A percentile compares a stretch with the other conserved stretches of the same genome.
Evolutionary conservation across 2,329 filamentous ascomycete genomes (phyloP).

Genomic region (Aspergillus ibericus): DNA sequence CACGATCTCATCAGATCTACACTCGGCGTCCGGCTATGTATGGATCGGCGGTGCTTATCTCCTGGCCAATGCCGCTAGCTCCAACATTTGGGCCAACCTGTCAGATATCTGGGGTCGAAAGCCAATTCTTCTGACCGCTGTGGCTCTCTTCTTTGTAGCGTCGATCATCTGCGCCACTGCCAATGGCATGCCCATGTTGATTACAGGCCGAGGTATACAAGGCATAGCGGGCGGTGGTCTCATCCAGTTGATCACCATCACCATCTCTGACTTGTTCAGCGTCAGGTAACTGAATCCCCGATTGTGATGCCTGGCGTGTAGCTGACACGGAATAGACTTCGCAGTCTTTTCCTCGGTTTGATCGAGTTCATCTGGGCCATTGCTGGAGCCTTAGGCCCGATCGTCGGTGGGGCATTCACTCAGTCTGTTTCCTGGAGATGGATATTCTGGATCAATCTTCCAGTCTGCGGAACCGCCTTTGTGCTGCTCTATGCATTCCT

Average conservation of each 20-base stretch:
- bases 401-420: conserved; percentile 54
- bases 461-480: conserved; percentile 52
- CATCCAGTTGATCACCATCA: conserved; percentile 54
- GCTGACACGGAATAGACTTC: conserved; percentile 32
- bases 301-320: background rate
- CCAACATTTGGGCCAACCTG: conserved; percentile 68
- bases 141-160: conserved; percentile 51
- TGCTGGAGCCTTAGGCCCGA: conserved; percentile 53
- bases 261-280: conserved; percentile 58
- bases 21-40: conserved; percentile 68
- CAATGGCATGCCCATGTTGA: conserved; percentile 52
- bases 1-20: conserved; percentile 61
- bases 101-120: conserved; percentile 34
- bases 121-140: conserved; percentile 51
- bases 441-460: conserved; percentile 59
- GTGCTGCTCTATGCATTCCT: conserved; percentile 53
- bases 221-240: conserved; percentile 57
- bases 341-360: conserved; percentile 53
- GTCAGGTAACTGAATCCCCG: conserved; percentile 34
- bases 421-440: conserved; percentile 51
- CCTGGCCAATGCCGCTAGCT: conserved; percentile 65
- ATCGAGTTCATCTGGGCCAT: conserved; percentile 57
- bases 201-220: conserved; percentile 55
- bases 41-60: conserved; percentile 78
- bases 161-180: conserved; percentile 53